A percentile compares a stretch with the other conserved stretches of the same genome.
Evolutionary conservation across 2,329 filamentous ascomycete species (phyloP).

Genomic region (Exophiala xenobiotica): DNA sequence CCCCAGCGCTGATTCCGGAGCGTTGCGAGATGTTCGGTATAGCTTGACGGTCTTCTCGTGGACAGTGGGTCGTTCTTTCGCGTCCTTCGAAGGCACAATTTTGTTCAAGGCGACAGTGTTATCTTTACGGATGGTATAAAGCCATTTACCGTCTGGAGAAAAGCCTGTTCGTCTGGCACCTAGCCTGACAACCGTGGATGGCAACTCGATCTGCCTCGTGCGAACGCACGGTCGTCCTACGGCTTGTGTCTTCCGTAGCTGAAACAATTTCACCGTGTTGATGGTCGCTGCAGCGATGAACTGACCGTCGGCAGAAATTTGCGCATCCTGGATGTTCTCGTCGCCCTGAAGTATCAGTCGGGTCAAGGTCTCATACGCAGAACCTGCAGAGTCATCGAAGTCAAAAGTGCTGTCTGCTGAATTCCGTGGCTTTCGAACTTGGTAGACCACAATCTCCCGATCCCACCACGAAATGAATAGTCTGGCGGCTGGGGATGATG

Average conservation of each 20-base stretch:
- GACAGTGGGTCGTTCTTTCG: constrained; percentile 44
- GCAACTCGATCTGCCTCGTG: constrained; percentile 68
- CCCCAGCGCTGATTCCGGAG: constrained; percentile 42
- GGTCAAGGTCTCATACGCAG: constrained; percentile 24
- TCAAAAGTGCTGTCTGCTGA: constrained; percentile 2
- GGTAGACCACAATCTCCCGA: constrained; percentile 81
- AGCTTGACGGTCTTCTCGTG: constrained; percentile 47
- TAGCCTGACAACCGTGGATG: constrained; percentile 53
- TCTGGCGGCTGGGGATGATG: constrained; percentile 70
- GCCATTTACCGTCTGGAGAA: constrained; percentile 49
- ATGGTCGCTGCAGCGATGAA: constrained; percentile 75
- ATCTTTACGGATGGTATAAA: constrained; percentile 57
- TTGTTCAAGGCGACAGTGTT: constrained; percentile 57
- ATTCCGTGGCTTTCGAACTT: constrained; percentile 14
- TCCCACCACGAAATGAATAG: constrained; percentile 92
- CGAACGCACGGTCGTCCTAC: constrained; percentile 30
- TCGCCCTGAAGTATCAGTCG: constrained; percentile 56
- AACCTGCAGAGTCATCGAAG: constrained; percentile 5
- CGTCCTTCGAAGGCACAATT: constrained; percentile 43
- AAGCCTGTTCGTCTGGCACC: constrained; percentile 67
- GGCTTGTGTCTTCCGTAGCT: constrained; percentile 44
- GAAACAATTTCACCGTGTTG: constrained; percentile 74
- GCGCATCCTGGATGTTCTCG: constrained; percentile 75
- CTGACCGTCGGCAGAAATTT: constrained; percentile 69
- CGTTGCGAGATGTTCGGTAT: constrained; percentile 41